Evolutionary conservation across 768 basidiomycete genomes (phyloP).

Genomic region (Lentinula boryana): DNA sequence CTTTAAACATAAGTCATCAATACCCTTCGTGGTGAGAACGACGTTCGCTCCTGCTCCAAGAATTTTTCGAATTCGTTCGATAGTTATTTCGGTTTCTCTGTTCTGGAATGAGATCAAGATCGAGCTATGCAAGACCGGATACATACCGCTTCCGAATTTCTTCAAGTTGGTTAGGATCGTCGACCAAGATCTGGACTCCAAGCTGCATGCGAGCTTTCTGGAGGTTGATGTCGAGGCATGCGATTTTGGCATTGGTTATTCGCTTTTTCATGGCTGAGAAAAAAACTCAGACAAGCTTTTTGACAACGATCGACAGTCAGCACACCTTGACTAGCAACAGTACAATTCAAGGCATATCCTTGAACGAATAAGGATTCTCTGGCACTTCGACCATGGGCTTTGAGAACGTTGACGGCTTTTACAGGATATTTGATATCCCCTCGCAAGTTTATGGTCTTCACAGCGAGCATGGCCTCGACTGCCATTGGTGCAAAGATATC

Average conservation of each 20-base stretch:
- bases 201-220: slow-evolving; percentile 97
- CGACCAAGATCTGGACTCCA: slow-evolving; percentile 94
- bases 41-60: slow-evolving; percentile 95
- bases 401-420: slow-evolving; percentile 97
- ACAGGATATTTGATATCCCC: slow-evolving; percentile 99
- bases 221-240: slow-evolving; percentile 96
- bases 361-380: slow-evolving; percentile 92
- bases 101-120: neutral
- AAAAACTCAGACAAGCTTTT: neutral
- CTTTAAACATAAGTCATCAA: slow-evolving; percentile 96
- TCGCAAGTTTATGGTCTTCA: slow-evolving; percentile 87
- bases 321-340: slow-evolving; percentile 95
- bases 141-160: slow-evolving; percentile 88
- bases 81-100: slow-evolving; percentile 92
- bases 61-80: slow-evolving; percentile 95
- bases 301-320: neutral
- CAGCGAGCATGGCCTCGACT: slow-evolving; percentile 97
- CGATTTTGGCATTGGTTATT: slow-evolving; percentile 91
- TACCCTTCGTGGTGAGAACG: slow-evolving; percentile 95
- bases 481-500: slow-evolving; percentile 98
- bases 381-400: slow-evolving; percentile 95
- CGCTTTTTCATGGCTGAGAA: slow-evolving; percentile 92
- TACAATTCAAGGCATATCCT: slow-evolving; percentile 97
- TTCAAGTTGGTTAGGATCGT: slow-evolving; percentile 94
- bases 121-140: neutral